Evolutionary conservation across 2,329 filamentous ascomycete genomes (phyloP).

Genomic region (Venturia pyrina): DNA sequence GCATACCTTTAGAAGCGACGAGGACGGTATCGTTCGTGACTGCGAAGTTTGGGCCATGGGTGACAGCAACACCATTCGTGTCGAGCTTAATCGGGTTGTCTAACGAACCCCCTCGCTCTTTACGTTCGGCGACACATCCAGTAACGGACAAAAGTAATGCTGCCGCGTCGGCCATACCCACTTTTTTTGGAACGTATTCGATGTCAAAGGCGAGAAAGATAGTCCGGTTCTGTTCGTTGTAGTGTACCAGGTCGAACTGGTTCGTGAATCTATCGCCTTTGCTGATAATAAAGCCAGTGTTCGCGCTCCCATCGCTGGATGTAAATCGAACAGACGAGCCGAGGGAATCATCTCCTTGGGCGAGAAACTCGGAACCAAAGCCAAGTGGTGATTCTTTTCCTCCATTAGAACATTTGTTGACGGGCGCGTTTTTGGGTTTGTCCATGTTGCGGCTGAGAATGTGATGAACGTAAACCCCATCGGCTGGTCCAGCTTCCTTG

Average conservation of each 20-base stretch:
- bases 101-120: neutral
- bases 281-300: neutral
- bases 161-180: neutral
- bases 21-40: neutral
- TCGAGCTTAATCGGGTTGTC: neutral
- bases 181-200: neutral
- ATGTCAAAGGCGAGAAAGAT: neutral
- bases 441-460: neutral
- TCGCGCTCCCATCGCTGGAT: neutral
- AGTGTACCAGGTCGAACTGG: neutral
- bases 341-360: neutral
- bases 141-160: neutral
- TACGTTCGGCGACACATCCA: neutral
- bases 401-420: neutral
- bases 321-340: neutral
- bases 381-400: neutral
- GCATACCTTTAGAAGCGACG: neutral
- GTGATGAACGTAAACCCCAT: slow-evolving; percentile 8
- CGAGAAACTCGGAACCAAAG: neutral
- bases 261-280: neutral
- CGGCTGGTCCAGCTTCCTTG: neutral
- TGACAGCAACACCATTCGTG: neutral
- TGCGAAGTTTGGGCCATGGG: neutral
- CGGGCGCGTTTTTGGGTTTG: neutral
- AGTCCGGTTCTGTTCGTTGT: neutral